A percentile compares a stretch with the other conserved stretches of the same genome.
Conservation (phyloP, 1,284 basidiomycete genomes). For the Ganoderma resinaceum region DNA sequence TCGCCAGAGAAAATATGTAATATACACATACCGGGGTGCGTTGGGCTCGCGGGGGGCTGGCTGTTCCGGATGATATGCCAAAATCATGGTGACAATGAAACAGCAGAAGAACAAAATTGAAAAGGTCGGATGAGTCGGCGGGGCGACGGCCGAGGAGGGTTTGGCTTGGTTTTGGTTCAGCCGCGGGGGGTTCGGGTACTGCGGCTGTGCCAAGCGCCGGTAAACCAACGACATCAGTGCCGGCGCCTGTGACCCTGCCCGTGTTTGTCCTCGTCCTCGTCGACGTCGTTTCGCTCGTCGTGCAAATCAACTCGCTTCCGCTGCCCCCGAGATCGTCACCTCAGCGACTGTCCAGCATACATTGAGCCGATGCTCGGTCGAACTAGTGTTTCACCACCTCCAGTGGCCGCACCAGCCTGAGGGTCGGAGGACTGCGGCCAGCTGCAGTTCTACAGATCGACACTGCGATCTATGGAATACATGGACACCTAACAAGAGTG, state of each 20-base stretch:
- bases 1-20: neutral
- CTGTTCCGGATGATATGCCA: neutral
- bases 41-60: neutral
- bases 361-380: neutral
- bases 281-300: neutral
- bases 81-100: neutral
- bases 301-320: constrained; percentile 1
- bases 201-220: too few species aligned
- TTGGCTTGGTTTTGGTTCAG: neutral
- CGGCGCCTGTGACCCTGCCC: neutral
- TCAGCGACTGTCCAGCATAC: neutral
- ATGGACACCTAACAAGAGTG: neutral
- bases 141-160: neutral
- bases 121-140: neutral
- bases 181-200: too few species aligned
- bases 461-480: neutral
- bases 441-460: neutral
- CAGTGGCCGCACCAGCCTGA: neutral
- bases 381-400: neutral
- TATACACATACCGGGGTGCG: neutral
- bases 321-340: neutral
- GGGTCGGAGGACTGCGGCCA: neutral
- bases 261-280: neutral
- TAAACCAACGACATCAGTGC: neutral
- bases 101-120: neutral